These are phyloP conservation scores for Aspergillus aculeatus DNA, from an alignment of 2,329 filamentous ascomycete species.

Conservation along the genomic window DNA sequence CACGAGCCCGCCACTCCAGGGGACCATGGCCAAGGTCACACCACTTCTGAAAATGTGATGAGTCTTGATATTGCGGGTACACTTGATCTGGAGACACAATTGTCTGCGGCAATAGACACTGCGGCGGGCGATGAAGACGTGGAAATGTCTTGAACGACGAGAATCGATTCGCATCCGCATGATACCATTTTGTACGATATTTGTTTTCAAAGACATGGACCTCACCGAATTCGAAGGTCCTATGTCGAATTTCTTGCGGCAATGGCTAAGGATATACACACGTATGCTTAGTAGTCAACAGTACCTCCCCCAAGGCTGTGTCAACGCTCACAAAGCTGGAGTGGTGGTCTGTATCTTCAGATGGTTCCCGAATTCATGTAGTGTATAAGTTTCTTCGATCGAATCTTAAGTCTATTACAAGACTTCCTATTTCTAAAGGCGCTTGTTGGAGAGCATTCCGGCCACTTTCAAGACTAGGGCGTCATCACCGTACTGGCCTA, in stretches of 20 bases:
- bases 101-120: constrained; percentile 14
- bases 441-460: constrained; percentile 33
- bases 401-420: not conserved
- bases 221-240: not conserved
- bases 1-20: constrained; percentile 17
- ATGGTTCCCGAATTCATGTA: not conserved
- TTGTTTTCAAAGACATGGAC: not conserved
- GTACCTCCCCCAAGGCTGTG: too few species aligned
- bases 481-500: constrained; percentile 51
- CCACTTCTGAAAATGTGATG: constrained; percentile 24
- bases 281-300: too few species aligned
- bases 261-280: not conserved
- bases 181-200: not conserved
- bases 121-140: constrained; percentile 28
- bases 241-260: not conserved
- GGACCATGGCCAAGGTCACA: constrained; percentile 18
- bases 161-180: not conserved
- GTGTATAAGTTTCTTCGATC: not conserved
- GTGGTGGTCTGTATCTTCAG: too few species aligned
- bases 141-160: constrained; percentile 28
- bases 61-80: constrained; percentile 24
- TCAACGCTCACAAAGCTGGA: too few species aligned
- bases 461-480: constrained; percentile 41
- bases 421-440: constrained; percentile 5
- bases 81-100: constrained; percentile 19